These are phyloP conservation scores for Gyrodon lividus DNA, from an alignment of 768 basidiomycete species.

Conservation along the genomic window DNA sequence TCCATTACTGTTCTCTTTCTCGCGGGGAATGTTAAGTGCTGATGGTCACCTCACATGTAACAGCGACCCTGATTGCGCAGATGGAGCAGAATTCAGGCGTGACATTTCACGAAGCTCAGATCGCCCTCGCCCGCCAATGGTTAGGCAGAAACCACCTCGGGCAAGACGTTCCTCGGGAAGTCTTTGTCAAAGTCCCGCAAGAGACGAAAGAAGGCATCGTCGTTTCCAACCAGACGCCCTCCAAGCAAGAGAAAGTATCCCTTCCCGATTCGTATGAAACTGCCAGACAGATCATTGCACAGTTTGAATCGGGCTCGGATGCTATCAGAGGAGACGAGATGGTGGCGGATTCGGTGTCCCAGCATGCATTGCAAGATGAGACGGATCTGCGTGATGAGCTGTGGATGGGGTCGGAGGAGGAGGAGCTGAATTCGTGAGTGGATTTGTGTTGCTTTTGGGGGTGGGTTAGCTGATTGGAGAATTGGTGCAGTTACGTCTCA, in stretches of 20 bases:
- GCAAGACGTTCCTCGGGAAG: slow-evolving; percentile 42
- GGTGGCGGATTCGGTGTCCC: slow-evolving; percentile 76
- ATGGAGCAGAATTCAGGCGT: slow-evolving; percentile 78
- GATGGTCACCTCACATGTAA: not conserved
- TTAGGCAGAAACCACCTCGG: slow-evolving; percentile 48
- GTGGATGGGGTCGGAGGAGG: slow-evolving; percentile 82
- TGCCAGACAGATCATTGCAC: slow-evolving; percentile 63
- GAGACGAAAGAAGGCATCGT: slow-evolving; percentile 50
- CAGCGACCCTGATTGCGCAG: slow-evolving; percentile 52
- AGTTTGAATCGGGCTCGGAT: slow-evolving; percentile 69
- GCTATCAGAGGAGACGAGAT: slow-evolving; percentile 54
- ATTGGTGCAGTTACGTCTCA: slow-evolving; percentile 61
- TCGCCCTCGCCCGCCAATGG: slow-evolving; percentile 80
- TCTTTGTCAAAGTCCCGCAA: slow-evolving; percentile 56
- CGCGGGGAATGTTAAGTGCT: slow-evolving; percentile 23
- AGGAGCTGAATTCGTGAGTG: slow-evolving; percentile 78
- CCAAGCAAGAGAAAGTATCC: slow-evolving; percentile 59
- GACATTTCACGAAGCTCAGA: slow-evolving; percentile 81
- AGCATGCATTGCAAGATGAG: slow-evolving; percentile 70
- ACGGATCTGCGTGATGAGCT: slow-evolving; percentile 68
- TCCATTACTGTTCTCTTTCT: not conserved
- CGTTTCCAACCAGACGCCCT: slow-evolving; percentile 49
- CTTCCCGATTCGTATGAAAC: slow-evolving; percentile 68
- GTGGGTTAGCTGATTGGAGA: slow-evolving; percentile 11
- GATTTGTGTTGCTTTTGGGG: slow-evolving; percentile 2